These are phyloP conservation scores for Abrus precatorius DNA, from an alignment of 306 rosid species.

Conservation along the genomic window DNA sequence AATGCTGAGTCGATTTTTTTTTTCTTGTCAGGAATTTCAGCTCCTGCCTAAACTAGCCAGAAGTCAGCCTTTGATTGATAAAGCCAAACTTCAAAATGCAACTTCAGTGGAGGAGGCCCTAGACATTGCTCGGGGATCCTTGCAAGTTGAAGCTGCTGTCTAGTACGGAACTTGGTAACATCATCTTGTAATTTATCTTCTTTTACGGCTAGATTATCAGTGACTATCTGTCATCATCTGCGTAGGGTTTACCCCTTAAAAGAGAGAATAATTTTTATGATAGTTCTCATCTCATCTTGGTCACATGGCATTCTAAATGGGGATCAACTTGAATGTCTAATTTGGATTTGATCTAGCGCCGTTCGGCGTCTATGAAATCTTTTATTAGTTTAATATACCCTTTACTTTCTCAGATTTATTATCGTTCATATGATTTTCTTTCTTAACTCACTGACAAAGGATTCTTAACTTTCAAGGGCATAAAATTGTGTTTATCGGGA, in stretches of 20 bases:
- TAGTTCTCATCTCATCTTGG: constrained; percentile 14
- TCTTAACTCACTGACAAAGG: no score
- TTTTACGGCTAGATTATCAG: constrained; percentile 35
- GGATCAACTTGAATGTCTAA: constrained; percentile 25
- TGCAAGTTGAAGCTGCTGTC: constrained; percentile 56
- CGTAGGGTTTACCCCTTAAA: constrained; percentile 16
- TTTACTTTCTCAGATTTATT: no score
- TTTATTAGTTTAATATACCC: constrained; percentile 7
- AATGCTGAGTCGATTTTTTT: constrained; percentile 7
- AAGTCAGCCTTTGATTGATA: constrained; percentile 78
- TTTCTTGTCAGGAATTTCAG: constrained; percentile 74
- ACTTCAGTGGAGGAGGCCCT: constrained; percentile 88
- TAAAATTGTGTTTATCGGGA: neutral
- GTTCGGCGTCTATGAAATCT: constrained; percentile 15
- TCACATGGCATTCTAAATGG: constrained; percentile 13
- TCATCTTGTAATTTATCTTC: constrained; percentile 42
- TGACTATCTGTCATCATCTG: constrained; percentile 36
- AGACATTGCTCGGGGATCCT: constrained; percentile 67
- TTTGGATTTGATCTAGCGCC: constrained; percentile 28
- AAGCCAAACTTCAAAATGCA: constrained; percentile 80
- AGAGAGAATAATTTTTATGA: constrained; percentile 36
- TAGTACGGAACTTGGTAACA: constrained; percentile 30
- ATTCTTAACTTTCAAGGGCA: neutral
- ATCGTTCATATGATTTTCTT: no score
- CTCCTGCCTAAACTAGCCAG: constrained; percentile 89